Evolutionary conservation across 352 stramenopile species (phyloP).

Genomic region (Phytophthora pluvialis): DNA sequence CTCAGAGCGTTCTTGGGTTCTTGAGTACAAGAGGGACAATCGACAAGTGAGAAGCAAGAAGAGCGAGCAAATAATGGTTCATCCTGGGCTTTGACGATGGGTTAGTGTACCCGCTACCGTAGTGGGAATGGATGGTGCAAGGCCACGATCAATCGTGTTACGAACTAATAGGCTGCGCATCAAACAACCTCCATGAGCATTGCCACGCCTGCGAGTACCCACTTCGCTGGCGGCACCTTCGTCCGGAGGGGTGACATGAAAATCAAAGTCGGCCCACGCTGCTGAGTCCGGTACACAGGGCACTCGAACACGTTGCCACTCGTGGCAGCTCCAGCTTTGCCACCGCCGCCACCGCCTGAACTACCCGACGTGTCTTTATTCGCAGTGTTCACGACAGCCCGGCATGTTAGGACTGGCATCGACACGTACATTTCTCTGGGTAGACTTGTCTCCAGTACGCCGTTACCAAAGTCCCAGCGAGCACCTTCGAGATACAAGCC

Average conservation of each 20-base stretch:
- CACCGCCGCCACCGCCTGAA: conserved; percentile 12
- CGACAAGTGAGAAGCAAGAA: no score
- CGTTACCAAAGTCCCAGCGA: conserved; percentile 83
- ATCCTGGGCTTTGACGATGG: no score
- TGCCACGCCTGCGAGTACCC: conserved; percentile 90
- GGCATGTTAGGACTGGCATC: conserved; percentile 93
- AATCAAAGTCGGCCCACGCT: conserved; percentile 90
- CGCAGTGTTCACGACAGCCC: conserved; percentile 59
- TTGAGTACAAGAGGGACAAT: no score
- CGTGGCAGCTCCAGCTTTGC: conserved; percentile 15
- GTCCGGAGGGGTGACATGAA: conserved; percentile 89
- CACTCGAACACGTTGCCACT: conserved; percentile 74
- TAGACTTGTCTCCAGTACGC: conserved; percentile 78
- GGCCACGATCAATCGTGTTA: not conserved
- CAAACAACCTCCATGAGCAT: conserved; percentile 91
- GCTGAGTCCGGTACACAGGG: conserved; percentile 92
- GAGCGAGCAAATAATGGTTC: no score
- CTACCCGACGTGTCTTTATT: conserved; percentile 44
- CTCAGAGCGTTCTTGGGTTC: no score
- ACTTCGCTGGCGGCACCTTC: conserved; percentile 89
- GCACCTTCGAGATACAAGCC: conserved; percentile 92
- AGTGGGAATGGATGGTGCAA: no score
- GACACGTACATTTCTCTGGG: conserved; percentile 92
- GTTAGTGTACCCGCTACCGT: not conserved
- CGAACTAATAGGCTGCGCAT: conserved; percentile 1